These are phyloP conservation scores for Ganoderma multipileum DNA, from an alignment of 1,284 basidiomycete genomes.

Conservation along the genomic window DNA sequence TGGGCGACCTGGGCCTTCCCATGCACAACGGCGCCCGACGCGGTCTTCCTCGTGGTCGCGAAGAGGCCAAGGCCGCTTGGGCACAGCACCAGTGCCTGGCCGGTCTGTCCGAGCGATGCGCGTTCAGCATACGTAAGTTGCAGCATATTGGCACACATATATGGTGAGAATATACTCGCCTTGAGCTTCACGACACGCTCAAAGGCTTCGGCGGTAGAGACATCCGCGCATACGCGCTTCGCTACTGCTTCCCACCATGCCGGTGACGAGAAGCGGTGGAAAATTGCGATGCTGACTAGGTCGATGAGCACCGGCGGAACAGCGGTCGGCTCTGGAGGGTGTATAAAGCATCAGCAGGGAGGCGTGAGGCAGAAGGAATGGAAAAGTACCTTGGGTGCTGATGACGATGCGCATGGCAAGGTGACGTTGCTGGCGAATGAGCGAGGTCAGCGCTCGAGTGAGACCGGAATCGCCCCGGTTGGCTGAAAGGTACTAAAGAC, in stretches of 20 bases:
- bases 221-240: constrained; percentile 70
- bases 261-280: constrained; percentile 78
- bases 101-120: constrained; percentile 51
- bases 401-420: constrained; percentile 75
- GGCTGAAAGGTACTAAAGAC: constrained; percentile 64
- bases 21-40: constrained; percentile 16
- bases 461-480: constrained; percentile 49
- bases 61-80: constrained; percentile 61
- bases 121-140: not conserved
- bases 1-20: constrained; percentile 30
- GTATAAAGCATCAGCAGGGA: not conserved
- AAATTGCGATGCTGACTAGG: constrained; percentile 65
- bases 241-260: constrained; percentile 75
- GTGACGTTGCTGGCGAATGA: constrained; percentile 76
- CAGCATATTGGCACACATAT: not conserved
- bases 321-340: constrained; percentile 70
- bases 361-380: not conserved
- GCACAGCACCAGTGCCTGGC: constrained; percentile 69
- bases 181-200: constrained; percentile 69
- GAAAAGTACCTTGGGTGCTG: constrained; percentile 65
- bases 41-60: constrained; percentile 12
- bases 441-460: constrained; percentile 60
- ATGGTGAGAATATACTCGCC: constrained; percentile 43
- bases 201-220: constrained; percentile 63
- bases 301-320: constrained; percentile 73